These are phyloP conservation scores for Rhizopogon vesiculosus DNA, from an alignment of 768 basidiomycete species.

Conservation along the genomic window DNA sequence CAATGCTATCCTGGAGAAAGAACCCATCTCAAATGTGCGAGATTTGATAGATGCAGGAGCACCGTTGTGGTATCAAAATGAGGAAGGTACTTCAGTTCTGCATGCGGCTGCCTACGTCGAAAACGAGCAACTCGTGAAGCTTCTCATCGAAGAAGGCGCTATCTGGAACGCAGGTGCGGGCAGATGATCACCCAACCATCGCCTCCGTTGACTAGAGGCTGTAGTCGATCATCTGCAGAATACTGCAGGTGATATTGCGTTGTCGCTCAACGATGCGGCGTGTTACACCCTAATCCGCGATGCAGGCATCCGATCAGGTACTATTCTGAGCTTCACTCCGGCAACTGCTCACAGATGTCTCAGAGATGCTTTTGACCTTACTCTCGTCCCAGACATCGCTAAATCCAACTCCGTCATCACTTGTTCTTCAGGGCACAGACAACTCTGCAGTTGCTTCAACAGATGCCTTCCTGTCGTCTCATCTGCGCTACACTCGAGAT, in stretches of 20 bases:
- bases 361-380: slow-evolving; percentile 69
- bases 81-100: slow-evolving; percentile 75
- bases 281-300: slow-evolving; percentile 83
- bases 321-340: slow-evolving; percentile 14
- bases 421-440: slow-evolving; percentile 47
- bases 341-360: slow-evolving; percentile 6
- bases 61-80: slow-evolving; percentile 88
- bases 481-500: slow-evolving; percentile 65
- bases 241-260: slow-evolving; percentile 87
- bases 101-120: slow-evolving; percentile 84
- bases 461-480: slow-evolving; percentile 66
- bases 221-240: slow-evolving; percentile 72
- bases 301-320: slow-evolving; percentile 89
- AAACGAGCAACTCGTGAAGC: slow-evolving; percentile 55
- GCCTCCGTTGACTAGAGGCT: not conserved
- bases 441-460: slow-evolving; percentile 56
- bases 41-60: slow-evolving; percentile 59
- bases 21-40: slow-evolving; percentile 41
- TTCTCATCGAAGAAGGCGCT: slow-evolving; percentile 77
- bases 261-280: slow-evolving; percentile 74
- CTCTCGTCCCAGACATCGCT: slow-evolving; percentile 43
- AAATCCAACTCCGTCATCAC: slow-evolving; percentile 22
- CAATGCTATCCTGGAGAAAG: slow-evolving; percentile 46
- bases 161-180: slow-evolving; percentile 82
- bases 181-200: not conserved